phyloP scores from a whole-genome alignment of 2,329 filamentous ascomycete species.

The Rhynchosporium secalis region DNA sequence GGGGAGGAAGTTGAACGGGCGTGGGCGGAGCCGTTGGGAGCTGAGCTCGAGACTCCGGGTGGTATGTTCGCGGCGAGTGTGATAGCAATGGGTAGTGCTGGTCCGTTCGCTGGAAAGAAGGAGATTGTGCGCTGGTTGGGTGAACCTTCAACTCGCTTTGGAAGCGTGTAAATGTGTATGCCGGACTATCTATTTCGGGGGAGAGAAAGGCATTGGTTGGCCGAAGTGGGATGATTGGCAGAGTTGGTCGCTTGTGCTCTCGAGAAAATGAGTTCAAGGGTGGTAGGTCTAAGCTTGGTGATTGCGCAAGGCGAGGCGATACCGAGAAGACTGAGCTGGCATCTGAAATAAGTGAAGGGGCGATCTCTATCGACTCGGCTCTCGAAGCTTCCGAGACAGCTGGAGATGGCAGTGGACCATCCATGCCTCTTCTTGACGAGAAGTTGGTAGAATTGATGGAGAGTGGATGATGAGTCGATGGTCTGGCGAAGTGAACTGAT shows the following conservation, averaged over 20 bases:
- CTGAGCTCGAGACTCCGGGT: constrained; percentile 27
- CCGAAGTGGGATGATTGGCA: constrained; percentile 35
- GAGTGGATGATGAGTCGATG: constrained; percentile 20
- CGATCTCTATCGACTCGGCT: constrained; percentile 55
- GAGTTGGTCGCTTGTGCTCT: constrained; percentile 34
- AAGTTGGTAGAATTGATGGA: constrained; percentile 32
- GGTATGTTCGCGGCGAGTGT: constrained; percentile 27
- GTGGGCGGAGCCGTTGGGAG: constrained; percentile 36
- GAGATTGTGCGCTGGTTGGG: constrained; percentile 18
- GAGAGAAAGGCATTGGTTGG: constrained; percentile 27
- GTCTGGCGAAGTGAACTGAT: constrained; percentile 38
- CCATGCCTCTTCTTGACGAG: constrained; percentile 43
- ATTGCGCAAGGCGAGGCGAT: constrained; percentile 47
- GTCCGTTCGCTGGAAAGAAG: constrained; percentile 23
- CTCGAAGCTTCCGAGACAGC: constrained; percentile 63
- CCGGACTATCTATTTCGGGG: constrained; percentile 31
- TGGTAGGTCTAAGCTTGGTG: constrained; percentile 38
- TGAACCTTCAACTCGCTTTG: constrained; percentile 28
- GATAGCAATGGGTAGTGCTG: constrained; percentile 16
- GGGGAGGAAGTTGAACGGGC: constrained; percentile 38
- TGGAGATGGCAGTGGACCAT: constrained; percentile 64
- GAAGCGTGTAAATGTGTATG: constrained; percentile 30
- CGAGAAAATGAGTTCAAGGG: constrained; percentile 31
- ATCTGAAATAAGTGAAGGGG: constrained; percentile 72
- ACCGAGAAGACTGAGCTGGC: constrained; percentile 61